Conservation (phyloP, 2,329 filamentous ascomycete genomes). For the Nemania bipapillata region DNA sequence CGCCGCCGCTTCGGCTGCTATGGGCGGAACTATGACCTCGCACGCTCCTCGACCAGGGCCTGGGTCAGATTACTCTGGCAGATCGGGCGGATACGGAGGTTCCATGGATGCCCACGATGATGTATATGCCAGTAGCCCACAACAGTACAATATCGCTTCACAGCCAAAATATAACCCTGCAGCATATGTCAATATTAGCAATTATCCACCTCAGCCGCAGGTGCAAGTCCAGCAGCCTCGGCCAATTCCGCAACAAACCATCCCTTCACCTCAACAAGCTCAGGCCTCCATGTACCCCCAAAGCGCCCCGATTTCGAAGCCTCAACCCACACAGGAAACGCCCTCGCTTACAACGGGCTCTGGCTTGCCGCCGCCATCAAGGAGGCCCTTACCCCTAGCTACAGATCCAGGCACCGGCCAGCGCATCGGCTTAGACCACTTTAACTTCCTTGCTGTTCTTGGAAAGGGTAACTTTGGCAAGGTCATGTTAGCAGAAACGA, state of each 20-base stretch:
- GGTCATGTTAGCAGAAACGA: conserved; percentile 98
- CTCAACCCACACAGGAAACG: conserved; percentile 54
- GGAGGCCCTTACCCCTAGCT: conserved; percentile 75
- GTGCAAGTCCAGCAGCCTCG: conserved; percentile 55
- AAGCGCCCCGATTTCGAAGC: conserved; percentile 53
- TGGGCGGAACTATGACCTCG: conserved; percentile 61
- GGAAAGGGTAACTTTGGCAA: conserved; percentile 99
- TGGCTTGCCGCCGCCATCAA: conserved; percentile 53
- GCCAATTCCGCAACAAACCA: conserved; percentile 51
- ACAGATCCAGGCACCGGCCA: conserved; percentile 78
- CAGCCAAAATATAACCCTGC: conserved; percentile 80
- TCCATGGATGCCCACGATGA: conserved; percentile 49
- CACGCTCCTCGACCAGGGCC: conserved; percentile 48
- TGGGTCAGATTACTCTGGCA: conserved; percentile 51
- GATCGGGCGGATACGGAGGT: conserved; percentile 50
- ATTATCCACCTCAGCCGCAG: conserved; percentile 59
- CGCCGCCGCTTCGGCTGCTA: conserved; percentile 64
- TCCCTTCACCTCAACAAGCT: conserved; percentile 47
- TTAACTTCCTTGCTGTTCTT: conserved; percentile 97
- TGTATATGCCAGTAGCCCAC: conserved; percentile 45
- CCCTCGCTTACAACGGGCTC: conserved; percentile 52
- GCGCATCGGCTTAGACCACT: conserved; percentile 94
- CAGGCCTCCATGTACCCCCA: conserved; percentile 52
- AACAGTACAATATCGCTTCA: conserved; percentile 48
- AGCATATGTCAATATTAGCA: conserved; percentile 74